Conservation (phyloP, 768 basidiomycete genomes). For the Calocybe gangraenosa region DNA sequence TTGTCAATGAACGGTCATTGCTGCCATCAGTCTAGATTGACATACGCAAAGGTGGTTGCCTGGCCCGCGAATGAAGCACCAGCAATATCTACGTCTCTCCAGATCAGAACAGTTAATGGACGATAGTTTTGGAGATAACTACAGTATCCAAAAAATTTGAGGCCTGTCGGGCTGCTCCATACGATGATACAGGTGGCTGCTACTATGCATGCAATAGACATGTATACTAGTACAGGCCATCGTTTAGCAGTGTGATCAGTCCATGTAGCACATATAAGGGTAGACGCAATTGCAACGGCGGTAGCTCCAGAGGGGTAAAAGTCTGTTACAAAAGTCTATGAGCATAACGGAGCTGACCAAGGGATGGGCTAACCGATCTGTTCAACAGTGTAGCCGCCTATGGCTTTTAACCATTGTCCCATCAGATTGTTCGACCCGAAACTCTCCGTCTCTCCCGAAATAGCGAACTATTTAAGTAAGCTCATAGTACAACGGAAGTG, state of each 20-base stretch:
- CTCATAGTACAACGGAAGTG: not conserved
- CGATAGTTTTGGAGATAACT: conserved; percentile 17
- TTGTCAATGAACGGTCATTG: not conserved
- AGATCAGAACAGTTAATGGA: not conserved
- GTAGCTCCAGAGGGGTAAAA: conserved; percentile 61
- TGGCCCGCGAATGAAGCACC: conserved; percentile 74
- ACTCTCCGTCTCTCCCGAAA: conserved; percentile 64
- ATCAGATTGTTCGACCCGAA: conserved; percentile 70
- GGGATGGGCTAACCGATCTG: conserved; percentile 41
- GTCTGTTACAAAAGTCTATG: conserved; percentile 8
- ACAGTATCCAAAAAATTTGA: conserved; percentile 80
- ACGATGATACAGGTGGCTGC: conserved; percentile 57
- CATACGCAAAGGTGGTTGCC: conserved; percentile 70
- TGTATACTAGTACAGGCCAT: conserved; percentile 65
- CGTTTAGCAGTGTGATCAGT: conserved; percentile 55
- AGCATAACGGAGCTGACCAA: not conserved
- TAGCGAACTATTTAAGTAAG: conserved; percentile 43
- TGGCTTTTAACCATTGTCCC: conserved; percentile 66
- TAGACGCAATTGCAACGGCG: conserved; percentile 60
- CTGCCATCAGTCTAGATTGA: conserved; percentile 8
- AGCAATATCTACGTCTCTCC: conserved; percentile 36
- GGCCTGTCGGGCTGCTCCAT: conserved; percentile 52
- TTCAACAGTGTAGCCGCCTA: conserved; percentile 58
- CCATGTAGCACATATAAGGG: conserved; percentile 58
- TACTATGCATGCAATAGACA: conserved; percentile 50